Conservation (phyloP, 495 filamentous ascomycete species). For the Chaetomium cochliodes region DNA sequence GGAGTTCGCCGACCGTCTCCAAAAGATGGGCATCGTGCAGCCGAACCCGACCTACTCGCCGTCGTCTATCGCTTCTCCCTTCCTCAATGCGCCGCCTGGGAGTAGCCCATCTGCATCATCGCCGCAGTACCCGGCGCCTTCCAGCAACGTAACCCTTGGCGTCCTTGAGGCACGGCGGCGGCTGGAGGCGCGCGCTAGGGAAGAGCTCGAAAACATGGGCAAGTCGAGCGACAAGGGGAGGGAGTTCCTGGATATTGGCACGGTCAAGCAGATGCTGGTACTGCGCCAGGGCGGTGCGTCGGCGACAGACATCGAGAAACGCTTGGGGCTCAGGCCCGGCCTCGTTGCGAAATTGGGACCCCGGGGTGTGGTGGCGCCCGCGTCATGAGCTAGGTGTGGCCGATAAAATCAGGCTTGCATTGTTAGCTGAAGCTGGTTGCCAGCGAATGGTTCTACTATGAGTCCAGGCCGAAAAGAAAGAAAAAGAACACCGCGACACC, state of each 20-base stretch:
- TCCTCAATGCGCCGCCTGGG: conserved; percentile 17
- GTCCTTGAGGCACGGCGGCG: conserved; percentile 43
- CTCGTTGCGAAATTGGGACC: conserved; percentile 42
- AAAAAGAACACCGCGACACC: background rate
- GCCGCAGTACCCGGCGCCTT: conserved; percentile 32
- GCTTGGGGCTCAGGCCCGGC: conserved; percentile 40
- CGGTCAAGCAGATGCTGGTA: conserved; percentile 38
- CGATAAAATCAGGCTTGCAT: conserved; percentile 7
- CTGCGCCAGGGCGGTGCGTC: conserved; percentile 35
- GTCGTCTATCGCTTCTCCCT: conserved; percentile 42
- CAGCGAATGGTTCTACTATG: conserved; percentile 6
- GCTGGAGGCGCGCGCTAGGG: conserved; percentile 39
- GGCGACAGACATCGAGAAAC: conserved; percentile 39
- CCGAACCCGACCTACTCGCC: conserved; percentile 48
- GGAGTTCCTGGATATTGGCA: conserved; percentile 44
- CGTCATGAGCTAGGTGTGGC: conserved; percentile 8
- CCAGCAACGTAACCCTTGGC: conserved; percentile 42
- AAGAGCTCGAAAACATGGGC: conserved; percentile 40
- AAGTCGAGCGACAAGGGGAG: conserved; percentile 30
- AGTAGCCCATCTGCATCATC: conserved; percentile 14
- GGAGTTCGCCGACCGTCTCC: conserved; percentile 43
- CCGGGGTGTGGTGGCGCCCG: conserved; percentile 30
- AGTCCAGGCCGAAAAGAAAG: conserved; percentile 5
- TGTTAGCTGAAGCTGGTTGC: conserved; percentile 8
- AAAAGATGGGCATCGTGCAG: conserved; percentile 48